A percentile compares a stretch with the other conserved stretches of the same genome.
Evolutionary conservation across 257 asterid genomes (phyloP).

Genomic region (Thymus mandschuricus): DNA sequence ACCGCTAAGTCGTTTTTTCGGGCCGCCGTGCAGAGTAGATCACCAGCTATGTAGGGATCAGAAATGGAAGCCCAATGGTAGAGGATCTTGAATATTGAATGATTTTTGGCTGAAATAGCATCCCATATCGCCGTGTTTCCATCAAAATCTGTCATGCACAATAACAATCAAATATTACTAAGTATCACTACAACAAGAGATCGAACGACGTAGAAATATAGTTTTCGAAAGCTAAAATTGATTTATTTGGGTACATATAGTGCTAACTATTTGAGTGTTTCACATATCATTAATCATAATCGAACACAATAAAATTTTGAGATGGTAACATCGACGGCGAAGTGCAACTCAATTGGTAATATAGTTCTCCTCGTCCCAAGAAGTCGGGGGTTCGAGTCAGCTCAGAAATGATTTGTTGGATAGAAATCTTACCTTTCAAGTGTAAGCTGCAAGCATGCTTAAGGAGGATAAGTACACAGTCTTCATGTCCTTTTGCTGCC

Average conservation of each 20-base stretch:
- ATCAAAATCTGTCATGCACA: constrained; percentile 55
- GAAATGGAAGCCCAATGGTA: constrained; percentile 89
- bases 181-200: not conserved
- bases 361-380: too few species aligned
- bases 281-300: too few species aligned
- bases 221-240: too few species aligned
- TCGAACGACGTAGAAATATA: too few species aligned
- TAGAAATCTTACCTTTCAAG: constrained; percentile 64
- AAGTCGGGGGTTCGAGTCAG: too few species aligned
- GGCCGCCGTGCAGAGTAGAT: constrained; percentile 85
- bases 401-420: too few species aligned
- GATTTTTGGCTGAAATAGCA: constrained; percentile 68
- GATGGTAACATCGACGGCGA: too few species aligned
- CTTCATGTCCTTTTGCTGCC: constrained; percentile 84
- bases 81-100: constrained; percentile 68
- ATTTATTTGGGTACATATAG: too few species aligned
- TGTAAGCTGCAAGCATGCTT: constrained; percentile 81
- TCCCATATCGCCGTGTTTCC: constrained; percentile 92
- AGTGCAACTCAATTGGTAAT: too few species aligned
- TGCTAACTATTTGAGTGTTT: too few species aligned
- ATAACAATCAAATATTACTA: not conserved
- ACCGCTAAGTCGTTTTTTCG: constrained; percentile 48
- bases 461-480: constrained; percentile 79
- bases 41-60: constrained; percentile 75
- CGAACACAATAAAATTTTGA: too few species aligned